Percentiles rank a stretch among this genome's conserved stretches.
These are phyloP conservation scores for Fermentozyma sake DNA, from an alignment of 1,139 yeast species.

Conservation along the genomic window DNA sequence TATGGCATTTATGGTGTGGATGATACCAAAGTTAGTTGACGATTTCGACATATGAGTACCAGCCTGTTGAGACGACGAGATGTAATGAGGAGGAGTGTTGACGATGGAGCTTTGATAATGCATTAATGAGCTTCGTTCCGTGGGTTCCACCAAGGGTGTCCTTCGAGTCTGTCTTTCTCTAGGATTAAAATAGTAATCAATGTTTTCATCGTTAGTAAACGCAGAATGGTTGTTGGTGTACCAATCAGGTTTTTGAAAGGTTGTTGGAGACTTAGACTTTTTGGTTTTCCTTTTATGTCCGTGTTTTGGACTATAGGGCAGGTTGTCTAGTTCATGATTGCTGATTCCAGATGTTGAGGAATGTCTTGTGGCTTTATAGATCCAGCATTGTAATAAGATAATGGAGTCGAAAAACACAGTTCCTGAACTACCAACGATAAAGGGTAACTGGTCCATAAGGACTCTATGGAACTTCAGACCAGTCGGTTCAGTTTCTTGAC, in stretches of 20 bases:
- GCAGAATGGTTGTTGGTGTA: constrained; percentile 19
- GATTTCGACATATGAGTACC: too few relatives aligned
- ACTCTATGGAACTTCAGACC: constrained; percentile 10
- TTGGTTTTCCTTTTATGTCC: too few relatives aligned
- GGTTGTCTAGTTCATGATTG: too few relatives aligned
- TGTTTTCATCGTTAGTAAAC: constrained; percentile 1
- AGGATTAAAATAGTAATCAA: background rate
- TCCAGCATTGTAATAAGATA: constrained; percentile 32
- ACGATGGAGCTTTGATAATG: constrained; percentile 2
- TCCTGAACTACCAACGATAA: constrained; percentile 33
- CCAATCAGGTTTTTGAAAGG: constrained; percentile 37
- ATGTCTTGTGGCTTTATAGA: too few relatives aligned
- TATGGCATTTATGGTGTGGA: background rate
- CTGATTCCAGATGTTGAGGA: too few relatives aligned
- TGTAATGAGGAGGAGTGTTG: constrained; percentile 26
- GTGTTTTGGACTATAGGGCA: too few relatives aligned
- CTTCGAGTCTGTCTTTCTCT: background rate
- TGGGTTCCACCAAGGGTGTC: background rate
- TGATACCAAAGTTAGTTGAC: background rate
- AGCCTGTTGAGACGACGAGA: constrained; percentile 17
- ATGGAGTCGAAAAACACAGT: constrained; percentile 32
- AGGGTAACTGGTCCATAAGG: constrained; percentile 30
- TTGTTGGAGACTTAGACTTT: too few relatives aligned
- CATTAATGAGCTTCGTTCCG: background rate
- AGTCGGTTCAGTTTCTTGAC: constrained; percentile 1